Evolutionary conservation across 2,329 filamentous ascomycete genomes (phyloP).

Genomic region (Ascochyta viciae-villosae): DNA sequence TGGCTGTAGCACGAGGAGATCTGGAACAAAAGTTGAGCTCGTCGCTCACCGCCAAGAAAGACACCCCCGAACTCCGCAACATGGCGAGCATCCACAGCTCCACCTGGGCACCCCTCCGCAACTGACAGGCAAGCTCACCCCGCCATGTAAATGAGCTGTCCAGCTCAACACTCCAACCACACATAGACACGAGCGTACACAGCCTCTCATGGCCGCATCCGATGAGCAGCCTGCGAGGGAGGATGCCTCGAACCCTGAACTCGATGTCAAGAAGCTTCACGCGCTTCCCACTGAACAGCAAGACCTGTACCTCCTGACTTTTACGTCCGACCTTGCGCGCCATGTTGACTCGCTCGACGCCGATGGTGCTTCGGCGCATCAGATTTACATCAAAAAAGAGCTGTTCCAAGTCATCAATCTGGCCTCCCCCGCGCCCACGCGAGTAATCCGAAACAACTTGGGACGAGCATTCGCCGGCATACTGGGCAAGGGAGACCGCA

Average conservation of each 20-base stretch:
- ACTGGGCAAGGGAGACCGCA: conserved; percentile 84
- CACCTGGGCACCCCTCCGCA: conserved; percentile 22
- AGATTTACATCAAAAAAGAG: conserved; percentile 92
- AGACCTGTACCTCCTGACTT: conserved; percentile 90
- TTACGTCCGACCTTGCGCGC: conserved; percentile 80
- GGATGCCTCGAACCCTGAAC: conserved; percentile 69
- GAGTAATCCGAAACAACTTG: conserved; percentile 88
- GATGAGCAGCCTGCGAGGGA: conserved; percentile 43
- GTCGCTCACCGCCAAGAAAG: conserved; percentile 31
- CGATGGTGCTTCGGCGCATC: conserved; percentile 85
- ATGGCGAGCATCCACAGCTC: conserved; percentile 19
- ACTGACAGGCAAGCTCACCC: conserved; percentile 23
- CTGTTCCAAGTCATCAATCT: conserved; percentile 92
- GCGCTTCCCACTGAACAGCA: conserved; percentile 92
- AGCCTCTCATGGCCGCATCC: conserved; percentile 35
- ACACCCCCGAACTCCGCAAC: conserved; percentile 35
- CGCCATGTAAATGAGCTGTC: conserved; percentile 32
- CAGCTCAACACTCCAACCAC: conserved; percentile 8
- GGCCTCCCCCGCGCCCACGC: conserved; percentile 78
- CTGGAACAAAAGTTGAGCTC: conserved; percentile 26
- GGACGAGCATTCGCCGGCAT: conserved; percentile 84
- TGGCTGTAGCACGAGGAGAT: conserved; percentile 2
- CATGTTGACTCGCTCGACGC: conserved; percentile 77
- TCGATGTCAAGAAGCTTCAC: conserved; percentile 89
- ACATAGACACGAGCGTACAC: conserved; percentile 18